phyloP scores from a whole-genome alignment of 2,329 filamentous ascomycete species.

The Alternaria panax region DNA sequence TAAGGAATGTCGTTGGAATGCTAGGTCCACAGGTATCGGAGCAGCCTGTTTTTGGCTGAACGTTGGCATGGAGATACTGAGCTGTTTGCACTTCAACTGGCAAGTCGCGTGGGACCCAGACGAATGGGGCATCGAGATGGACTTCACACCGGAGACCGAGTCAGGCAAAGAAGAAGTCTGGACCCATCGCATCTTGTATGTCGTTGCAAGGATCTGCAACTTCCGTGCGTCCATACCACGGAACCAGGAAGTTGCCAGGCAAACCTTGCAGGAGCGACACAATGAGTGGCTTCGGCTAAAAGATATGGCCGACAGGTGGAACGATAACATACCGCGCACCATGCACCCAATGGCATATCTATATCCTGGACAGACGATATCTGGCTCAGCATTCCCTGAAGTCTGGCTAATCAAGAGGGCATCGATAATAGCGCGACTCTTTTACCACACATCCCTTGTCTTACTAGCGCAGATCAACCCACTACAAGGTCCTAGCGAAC shows the following conservation, averaged over 20 bases:
- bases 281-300: constrained; percentile 84
- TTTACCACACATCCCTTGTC: constrained; percentile 88
- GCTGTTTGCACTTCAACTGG: constrained; percentile 87
- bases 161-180: constrained; percentile 79
- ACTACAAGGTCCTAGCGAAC: constrained; percentile 64
- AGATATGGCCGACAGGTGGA: constrained; percentile 83
- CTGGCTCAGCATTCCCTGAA: constrained; percentile 81
- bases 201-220: constrained; percentile 85
- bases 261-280: constrained; percentile 69
- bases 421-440: constrained; percentile 80
- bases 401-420: constrained; percentile 87
- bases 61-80: constrained; percentile 87
- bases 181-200: constrained; percentile 88
- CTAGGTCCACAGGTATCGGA: constrained; percentile 77
- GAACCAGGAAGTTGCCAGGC: constrained; percentile 65
- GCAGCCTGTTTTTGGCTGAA: constrained; percentile 95
- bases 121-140: constrained; percentile 85
- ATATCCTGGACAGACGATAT: constrained; percentile 69
- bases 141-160: constrained; percentile 66
- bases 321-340: constrained; percentile 76
- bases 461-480: constrained; percentile 83
- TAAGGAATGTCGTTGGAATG: constrained; percentile 89
- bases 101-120: constrained; percentile 87
- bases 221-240: constrained; percentile 76
- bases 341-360: constrained; percentile 88